Evolutionary conservation across 1,284 basidiomycete species (phyloP).

Genomic region (Marasmius oreades): DNA sequence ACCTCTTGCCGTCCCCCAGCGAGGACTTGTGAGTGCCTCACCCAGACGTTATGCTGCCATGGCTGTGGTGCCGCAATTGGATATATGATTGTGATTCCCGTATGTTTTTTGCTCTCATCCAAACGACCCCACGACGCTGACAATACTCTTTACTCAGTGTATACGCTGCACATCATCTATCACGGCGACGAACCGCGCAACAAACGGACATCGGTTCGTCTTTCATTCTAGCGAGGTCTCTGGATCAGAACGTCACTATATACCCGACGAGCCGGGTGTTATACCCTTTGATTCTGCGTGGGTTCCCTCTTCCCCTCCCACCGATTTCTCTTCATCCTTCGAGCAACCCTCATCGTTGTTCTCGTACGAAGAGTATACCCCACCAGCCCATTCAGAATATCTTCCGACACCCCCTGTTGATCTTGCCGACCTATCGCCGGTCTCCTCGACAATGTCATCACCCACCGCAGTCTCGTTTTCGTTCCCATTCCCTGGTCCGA

Average conservation of each 20-base stretch:
- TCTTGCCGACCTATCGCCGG: slow-evolving; percentile 24
- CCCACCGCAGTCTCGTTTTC: slow-evolving; percentile 22
- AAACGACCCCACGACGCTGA: slow-evolving; percentile 3
- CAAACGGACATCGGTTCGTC: slow-evolving; percentile 86
- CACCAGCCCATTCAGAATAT: slow-evolving; percentile 25
- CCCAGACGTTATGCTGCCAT: slow-evolving; percentile 75
- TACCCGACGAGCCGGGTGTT: slow-evolving; percentile 69
- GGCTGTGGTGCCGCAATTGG: slow-evolving; percentile 75
- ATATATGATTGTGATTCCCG: slow-evolving; percentile 73
- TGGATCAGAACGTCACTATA: slow-evolving; percentile 69
- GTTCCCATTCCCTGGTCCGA: slow-evolving; percentile 11
- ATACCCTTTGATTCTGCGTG: slow-evolving; percentile 35
- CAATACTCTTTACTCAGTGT: slow-evolving; percentile 41
- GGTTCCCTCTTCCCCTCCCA: slow-evolving; percentile 15
- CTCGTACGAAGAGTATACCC: background rate
- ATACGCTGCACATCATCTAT: slow-evolving; percentile 69
- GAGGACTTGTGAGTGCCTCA: slow-evolving; percentile 42
- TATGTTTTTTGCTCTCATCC: slow-evolving; percentile 23
- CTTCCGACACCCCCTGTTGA: slow-evolving; percentile 39
- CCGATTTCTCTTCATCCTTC: slow-evolving; percentile 13
- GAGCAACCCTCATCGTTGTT: background rate
- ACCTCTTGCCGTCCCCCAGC: slow-evolving; percentile 31
- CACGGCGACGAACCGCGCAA: slow-evolving; percentile 59
- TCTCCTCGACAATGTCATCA: slow-evolving; percentile 27
- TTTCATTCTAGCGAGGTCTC: slow-evolving; percentile 79